Evolutionary conservation across 208 protist species (phyloP), one percentile per base, ranked within the genome.

Genomic region (Borovskyia barvae): DNA sequence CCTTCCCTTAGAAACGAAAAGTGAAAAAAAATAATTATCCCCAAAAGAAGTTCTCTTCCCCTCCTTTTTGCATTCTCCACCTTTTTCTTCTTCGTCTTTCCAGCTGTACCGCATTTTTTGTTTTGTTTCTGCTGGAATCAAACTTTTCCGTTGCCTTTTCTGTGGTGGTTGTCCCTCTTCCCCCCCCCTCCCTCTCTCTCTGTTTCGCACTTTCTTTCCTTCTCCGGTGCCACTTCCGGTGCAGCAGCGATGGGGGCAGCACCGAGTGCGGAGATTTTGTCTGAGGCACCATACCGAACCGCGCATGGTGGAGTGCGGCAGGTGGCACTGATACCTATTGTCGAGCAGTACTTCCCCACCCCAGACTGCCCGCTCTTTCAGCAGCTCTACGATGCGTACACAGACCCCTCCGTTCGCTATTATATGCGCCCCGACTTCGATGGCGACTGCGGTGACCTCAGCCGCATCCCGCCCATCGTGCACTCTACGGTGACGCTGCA

Each of bases 361-460:
- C 47, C 80, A 0, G 62, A 87, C 40, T 80, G 59, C 52, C 41
- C 52, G 1, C 71, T 86, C 30, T 83, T 91, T 48, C 19, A 26
- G 30, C 84, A 87, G 61, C 51, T 91, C 2, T 90, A 80, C 54
- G 69, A 77, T 12, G 75, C 72, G 1, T 79, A 79, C 55, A 74
- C 42, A 5, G 77, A 85, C 50, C 70, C 82, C 3, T 84, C 72
- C 19, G 82, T 90, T 37, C 77, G 82, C 30, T 90, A 90, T 71
- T 89, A 89, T 68, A 56, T 76, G 43, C 77, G 81, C 0, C 3
- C 62, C 19, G 48, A 48, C 33, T 54, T 72, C 43, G 49, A 70
- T 5, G 48, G 65, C 20, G 40, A 47, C 17, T 62, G 74, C 29
- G 40, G 66, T 8, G 47, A 68, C 25, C 62, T 79, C 43, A 77